phyloP scores from a whole-genome alignment of 768 basidiomycete genomes.

The Rhodotorula paludigena region DNA sequence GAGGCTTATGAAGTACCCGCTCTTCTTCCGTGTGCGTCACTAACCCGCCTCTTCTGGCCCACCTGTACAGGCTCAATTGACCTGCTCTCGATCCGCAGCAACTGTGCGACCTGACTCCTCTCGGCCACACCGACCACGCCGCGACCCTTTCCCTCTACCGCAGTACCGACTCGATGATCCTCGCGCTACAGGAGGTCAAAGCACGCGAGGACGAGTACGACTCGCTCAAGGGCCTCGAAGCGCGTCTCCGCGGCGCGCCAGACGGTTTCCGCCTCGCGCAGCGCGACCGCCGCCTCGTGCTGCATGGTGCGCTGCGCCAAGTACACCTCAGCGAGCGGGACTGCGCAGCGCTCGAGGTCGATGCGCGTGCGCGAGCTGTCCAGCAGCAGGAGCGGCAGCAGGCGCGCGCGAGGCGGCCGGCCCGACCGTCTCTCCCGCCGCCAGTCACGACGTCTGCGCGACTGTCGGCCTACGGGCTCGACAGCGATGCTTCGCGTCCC shows the following conservation, averaged over 20 bases:
- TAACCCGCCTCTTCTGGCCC: slow-evolving; percentile 6
- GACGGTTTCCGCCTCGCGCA: slow-evolving; percentile 57
- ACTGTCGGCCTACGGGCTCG: too few relatives aligned
- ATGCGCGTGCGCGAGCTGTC: too few relatives aligned
- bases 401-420: too few relatives aligned
- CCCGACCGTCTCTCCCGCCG: too few relatives aligned
- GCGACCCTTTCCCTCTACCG: slow-evolving; percentile 60
- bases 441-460: too few relatives aligned
- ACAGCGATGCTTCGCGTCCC: too few relatives aligned
- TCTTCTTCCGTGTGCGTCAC: slow-evolving; percentile 63
- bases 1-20: slow-evolving; percentile 64
- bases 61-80: not conserved
- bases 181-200: slow-evolving; percentile 78
- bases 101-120: slow-evolving; percentile 64
- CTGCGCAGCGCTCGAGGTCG: slow-evolving; percentile 21
- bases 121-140: slow-evolving; percentile 65
- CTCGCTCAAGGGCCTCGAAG: slow-evolving; percentile 60
- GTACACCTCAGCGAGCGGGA: slow-evolving; percentile 49
- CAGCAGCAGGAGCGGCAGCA: too few relatives aligned
- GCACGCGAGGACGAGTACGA: slow-evolving; percentile 81
- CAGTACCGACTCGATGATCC: slow-evolving; percentile 65
- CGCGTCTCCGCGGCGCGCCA: slow-evolving; percentile 60
- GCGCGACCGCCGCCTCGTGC: slow-evolving; percentile 69
- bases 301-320: slow-evolving; percentile 59
- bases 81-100: slow-evolving; percentile 52